Base-by-base conservation (phyloP, 768 basidiomycete species). In the Lactarius hengduanensis region DNA sequence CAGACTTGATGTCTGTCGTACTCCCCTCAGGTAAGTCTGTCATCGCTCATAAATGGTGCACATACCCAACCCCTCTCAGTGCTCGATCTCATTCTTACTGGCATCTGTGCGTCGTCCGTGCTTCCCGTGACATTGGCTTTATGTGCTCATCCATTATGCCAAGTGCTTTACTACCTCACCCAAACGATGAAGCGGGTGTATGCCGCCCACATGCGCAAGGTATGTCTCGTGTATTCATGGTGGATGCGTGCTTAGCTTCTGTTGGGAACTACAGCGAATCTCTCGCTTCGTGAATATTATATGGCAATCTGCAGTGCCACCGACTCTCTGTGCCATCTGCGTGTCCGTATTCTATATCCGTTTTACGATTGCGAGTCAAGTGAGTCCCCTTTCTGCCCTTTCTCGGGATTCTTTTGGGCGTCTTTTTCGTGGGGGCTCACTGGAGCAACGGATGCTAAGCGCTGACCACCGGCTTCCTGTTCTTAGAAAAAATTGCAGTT, bases 261-360 rank as follows among this genome's bases (percentile, higher is more conserved):
- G 16, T 22, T 20, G n/a, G 2, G 8, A n/a, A 36, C 16, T 57
- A 3, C 20, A 67, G 66, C 38, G 40, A 55, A 2, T 67, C n/a
- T 34, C 57, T 32, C 30, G 34, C 54, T 50, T 67, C 30, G 58
- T 40, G 18, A 26, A 30, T 10, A 28, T 54, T 13, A 32, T 55
- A n/a, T 67, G 66, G 66, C 57, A 59, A 45, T 57, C 66, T 0
- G 66, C 66, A 18, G 20, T 67, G 13, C 61, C 61, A 28, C 66
- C 66, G 3, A 63, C 66, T 9, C 11, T 67, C 22, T 63, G 66
- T 22, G 16, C 61, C 41, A 47, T 67, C 57, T 22, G 30, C 38
- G 4, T 59, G 7, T 57, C 45, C 9, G 16, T 59, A 16, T 0
- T 58, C 1, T 59, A 59, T 38, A n/a, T 43, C 54, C 57, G 30